Evolutionary conservation across 306 rosid genomes (phyloP), one percentile per base, ranked within the genome.

Genomic region (Erythrophleum fordii): DNA sequence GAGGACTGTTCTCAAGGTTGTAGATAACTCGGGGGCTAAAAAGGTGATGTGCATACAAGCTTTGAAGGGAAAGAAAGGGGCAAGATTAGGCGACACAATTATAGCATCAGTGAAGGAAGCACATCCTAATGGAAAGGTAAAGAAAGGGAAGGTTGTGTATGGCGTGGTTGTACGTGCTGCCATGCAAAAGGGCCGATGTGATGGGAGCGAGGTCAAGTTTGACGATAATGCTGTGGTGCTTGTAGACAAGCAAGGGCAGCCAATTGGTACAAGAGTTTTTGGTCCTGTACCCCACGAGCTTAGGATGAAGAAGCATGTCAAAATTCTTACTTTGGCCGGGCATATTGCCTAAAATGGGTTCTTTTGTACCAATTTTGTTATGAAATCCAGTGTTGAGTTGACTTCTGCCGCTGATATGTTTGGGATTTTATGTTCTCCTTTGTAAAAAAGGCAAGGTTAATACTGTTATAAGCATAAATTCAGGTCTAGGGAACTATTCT

Each of bases 1-100:
- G 97, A 85, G 99, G 78, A 95, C 97, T n/a, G 91, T 93, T 76
- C 97, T 95, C 70, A 91, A 95, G 90, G 99, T 95, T 45, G 97
- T 89, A 48, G 99, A 95, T 78, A 95, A 95, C 59, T 93, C 95
- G 0, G 97, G 94, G 35, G 98, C 95, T 2, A 92, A 93, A 74
- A 93, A 90, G 87, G 97, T 95, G 81, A 95, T 91, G 99, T 95
- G 97, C 88, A 93, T 91, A 70, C 97, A 91, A 77, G 91, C 99
- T 14, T 77, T 95, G 89, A 89, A 91, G 80, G 99, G 95, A 68
- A 91, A 85, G 89, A 90, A 89, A 82, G 94, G 97, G n/a, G 97
- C 99, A 51, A 85, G 99, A 77, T 83, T 95, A 71, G 95, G 99
- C 11, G 99, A 93, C 81, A 95, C 94, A 4, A 93, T 95, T 49